phyloP scores from a whole-genome alignment of 129 eudicot genomes.

The Flaveria robusta region DNA sequence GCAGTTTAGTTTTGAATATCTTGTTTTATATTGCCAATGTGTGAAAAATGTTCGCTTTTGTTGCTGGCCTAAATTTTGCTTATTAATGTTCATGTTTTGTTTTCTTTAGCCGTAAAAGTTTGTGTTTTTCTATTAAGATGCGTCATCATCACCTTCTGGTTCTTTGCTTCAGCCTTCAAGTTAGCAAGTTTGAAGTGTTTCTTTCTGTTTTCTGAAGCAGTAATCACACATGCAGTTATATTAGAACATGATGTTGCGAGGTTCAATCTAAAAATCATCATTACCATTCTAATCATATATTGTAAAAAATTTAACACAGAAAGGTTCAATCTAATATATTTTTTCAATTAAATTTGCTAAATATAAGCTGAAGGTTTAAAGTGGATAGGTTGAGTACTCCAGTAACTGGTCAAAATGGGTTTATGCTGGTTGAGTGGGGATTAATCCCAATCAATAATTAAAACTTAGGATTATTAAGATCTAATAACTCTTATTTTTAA shows the following conservation, averaged over 20 bases:
- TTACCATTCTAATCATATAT: neutral
- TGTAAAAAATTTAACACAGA: neutral
- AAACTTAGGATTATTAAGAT: too few relatives aligned
- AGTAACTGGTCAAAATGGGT: too few relatives aligned
- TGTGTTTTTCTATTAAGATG: slow-evolving; percentile 10
- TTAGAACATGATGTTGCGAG: neutral
- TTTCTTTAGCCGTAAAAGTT: neutral
- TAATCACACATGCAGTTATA: neutral
- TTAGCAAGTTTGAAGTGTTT: neutral
- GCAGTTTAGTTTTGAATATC: slow-evolving; percentile 29
- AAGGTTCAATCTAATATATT: too few relatives aligned
- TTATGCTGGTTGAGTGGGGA: too few relatives aligned
- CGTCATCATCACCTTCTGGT: neutral
- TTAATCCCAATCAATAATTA: too few relatives aligned
- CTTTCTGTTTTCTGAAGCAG: neutral
- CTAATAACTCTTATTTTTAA: too few relatives aligned
- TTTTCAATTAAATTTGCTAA: neutral
- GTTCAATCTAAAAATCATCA: neutral
- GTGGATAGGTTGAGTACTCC: neutral
- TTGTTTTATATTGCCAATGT: slow-evolving; percentile 27
- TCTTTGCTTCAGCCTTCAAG: neutral
- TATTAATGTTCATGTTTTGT: slow-evolving; percentile 14
- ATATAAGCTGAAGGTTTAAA: neutral
- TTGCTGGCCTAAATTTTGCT: slow-evolving; percentile 32
- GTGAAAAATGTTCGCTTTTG: slow-evolving; percentile 21